A percentile compares a stretch with the other conserved stretches of the same genome.
These are phyloP conservation scores for Chlamydomonas incerta DNA, from an alignment of 139 green algal genomes.

Conservation along the genomic window DNA sequence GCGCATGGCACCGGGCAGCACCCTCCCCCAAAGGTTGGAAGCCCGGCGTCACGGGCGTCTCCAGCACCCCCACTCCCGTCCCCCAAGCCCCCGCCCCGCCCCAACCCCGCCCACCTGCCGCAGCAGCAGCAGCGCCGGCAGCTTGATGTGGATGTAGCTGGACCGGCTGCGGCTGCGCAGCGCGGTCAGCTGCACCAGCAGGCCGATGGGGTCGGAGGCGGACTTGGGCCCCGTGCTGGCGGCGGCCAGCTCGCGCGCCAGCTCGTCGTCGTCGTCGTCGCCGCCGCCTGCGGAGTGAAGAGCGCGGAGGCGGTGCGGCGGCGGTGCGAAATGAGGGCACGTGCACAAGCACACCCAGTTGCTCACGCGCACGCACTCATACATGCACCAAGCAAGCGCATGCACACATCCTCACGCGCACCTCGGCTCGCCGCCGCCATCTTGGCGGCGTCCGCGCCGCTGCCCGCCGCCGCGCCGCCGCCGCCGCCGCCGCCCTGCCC, in stretches of 20 bases:
- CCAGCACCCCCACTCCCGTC: too few relatives aligned
- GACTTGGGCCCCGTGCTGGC: not conserved
- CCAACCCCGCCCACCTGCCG: not conserved
- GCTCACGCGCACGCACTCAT: too few relatives aligned
- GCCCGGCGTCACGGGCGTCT: too few relatives aligned
- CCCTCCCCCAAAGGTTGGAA: too few relatives aligned
- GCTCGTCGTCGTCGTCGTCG: slow-evolving; percentile 15
- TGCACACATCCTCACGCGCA: not conserved
- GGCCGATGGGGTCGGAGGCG: slow-evolving; percentile 50
- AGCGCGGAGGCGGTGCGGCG: too few relatives aligned
- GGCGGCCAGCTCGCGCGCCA: slow-evolving; percentile 27
- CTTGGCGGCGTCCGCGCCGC: slow-evolving; percentile 1
- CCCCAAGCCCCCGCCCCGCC: too few relatives aligned
- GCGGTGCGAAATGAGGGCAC: too few relatives aligned
- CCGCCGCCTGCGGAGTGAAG: too few relatives aligned
- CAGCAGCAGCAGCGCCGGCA: slow-evolving; percentile 50
- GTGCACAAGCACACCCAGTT: too few relatives aligned
- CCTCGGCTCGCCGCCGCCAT: not conserved
- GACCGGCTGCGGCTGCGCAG: slow-evolving; percentile 5
- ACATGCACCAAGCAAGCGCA: too few relatives aligned
- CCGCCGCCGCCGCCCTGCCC: too few relatives aligned
- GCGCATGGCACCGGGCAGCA: too few relatives aligned
- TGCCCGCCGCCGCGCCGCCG: slow-evolving; percentile 2
- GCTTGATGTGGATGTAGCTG: slow-evolving; percentile 45
- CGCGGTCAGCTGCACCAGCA: slow-evolving; percentile 52